A percentile compares a stretch with the other conserved stretches of the same genome.
Conservation (phyloP, 345 rosid genomes). For the Erucastrum elatum region DNA sequence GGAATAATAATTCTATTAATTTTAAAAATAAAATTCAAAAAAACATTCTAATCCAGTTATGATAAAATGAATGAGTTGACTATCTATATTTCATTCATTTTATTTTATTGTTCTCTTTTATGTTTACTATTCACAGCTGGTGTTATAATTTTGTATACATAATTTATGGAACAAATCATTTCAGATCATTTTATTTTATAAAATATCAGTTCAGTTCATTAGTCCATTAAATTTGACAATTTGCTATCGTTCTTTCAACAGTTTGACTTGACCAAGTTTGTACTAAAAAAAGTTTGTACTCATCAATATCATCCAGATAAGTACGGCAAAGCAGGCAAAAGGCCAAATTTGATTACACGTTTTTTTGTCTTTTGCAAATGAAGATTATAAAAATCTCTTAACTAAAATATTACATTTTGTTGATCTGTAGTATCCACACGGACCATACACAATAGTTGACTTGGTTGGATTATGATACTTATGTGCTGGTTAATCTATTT, state of each 20-base stretch:
- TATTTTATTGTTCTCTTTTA: neutral
- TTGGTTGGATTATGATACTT: neutral
- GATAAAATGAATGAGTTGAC: neutral
- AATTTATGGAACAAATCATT: neutral
- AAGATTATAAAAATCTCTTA: neutral
- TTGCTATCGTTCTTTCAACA: neutral
- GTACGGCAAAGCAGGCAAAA: conserved; percentile 17
- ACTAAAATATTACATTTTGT: neutral
- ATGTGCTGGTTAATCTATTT: neutral
- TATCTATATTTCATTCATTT: neutral
- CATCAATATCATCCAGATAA: conserved; percentile 8
- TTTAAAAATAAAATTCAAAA: neutral
- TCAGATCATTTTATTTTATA: neutral
- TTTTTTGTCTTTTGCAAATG: conserved; percentile 10
- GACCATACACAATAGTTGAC: neutral
- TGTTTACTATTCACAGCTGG: neutral
- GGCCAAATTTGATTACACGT: conserved; percentile 6
- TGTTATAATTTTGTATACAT: neutral
- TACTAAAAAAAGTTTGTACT: too few relatives aligned
- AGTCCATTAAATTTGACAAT: neutral
- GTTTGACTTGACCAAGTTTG: neutral
- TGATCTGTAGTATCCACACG: neutral
- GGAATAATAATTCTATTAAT: too few relatives aligned
- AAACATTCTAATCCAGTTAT: neutral
- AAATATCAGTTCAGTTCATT: neutral